phyloP scores from a whole-genome alignment of 208 protist species.

The Naegleria fowleri region DNA sequence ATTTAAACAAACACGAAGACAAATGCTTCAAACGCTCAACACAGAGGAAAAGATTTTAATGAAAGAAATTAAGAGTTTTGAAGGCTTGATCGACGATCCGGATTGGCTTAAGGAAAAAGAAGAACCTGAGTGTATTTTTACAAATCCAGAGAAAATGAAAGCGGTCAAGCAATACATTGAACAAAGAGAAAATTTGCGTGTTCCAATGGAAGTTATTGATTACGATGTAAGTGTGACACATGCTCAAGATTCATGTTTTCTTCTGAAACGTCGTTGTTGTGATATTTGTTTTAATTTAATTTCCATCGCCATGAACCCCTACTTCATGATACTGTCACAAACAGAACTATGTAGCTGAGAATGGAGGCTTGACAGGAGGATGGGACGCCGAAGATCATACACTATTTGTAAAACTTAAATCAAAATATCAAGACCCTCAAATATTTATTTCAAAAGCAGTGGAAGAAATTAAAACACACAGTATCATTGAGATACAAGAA shows the following conservation, averaged over 20 bases:
- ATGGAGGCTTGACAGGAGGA: neutral
- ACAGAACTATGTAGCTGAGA: neutral
- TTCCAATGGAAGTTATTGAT: neutral
- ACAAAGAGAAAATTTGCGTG: neutral
- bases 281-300: too few relatives aligned
- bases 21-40: neutral
- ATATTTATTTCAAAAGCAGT: neutral
- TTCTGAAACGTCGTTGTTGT: too few relatives aligned
- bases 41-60: neutral
- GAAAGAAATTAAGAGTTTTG: neutral
- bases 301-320: too few relatives aligned
- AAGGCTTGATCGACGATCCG: neutral
- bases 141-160: neutral
- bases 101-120: constrained; percentile 4
- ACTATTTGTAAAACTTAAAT: neutral
- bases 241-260: neutral
- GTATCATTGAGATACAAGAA: neutral
- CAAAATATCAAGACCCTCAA: neutral
- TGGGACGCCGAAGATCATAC: neutral
- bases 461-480: neutral
- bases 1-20: neutral
- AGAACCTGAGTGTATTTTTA: neutral
- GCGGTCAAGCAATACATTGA: neutral
- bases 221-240: neutral
- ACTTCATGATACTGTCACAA: too few relatives aligned